Conservation (phyloP, 805 yeast species). For the Metschnikowia drakensbergensis region DNA sequence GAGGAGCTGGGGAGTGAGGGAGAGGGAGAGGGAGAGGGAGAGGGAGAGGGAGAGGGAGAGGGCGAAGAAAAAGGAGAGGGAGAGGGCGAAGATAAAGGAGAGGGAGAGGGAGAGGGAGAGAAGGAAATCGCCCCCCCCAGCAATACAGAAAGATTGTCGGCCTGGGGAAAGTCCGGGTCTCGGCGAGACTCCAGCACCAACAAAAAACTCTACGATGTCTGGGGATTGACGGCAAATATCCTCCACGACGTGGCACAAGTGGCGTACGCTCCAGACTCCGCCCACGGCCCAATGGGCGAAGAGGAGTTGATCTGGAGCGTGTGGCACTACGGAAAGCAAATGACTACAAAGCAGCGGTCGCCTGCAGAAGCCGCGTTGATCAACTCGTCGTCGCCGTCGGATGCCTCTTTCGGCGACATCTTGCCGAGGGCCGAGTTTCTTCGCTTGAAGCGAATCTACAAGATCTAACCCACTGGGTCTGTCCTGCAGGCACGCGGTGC, state of each 20-base stretch:
- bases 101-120: neutral
- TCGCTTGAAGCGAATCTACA: conserved; percentile 42
- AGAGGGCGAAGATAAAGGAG: conserved; percentile 1
- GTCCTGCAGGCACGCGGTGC: too few species aligned
- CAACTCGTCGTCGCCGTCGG: conserved; percentile 7
- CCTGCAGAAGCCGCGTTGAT: conserved; percentile 56
- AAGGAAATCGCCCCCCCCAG: too few species aligned
- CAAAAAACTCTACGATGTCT: conserved; percentile 59
- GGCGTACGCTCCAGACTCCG: conserved; percentile 26
- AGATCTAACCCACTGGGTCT: too few species aligned
- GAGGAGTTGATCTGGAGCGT: conserved; percentile 62
- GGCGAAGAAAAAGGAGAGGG: neutral
- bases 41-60: conserved; percentile 13
- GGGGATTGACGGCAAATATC: conserved; percentile 83
- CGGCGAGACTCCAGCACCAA: conserved; percentile 36
- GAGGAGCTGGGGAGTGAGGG: conserved; percentile 32
- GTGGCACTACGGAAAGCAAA: conserved; percentile 51
- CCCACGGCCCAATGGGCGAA: conserved; percentile 44
- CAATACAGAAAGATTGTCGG: conserved; percentile 12
- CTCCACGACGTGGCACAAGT: conserved; percentile 66
- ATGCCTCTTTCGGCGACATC: conserved; percentile 37
- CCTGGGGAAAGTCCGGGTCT: conserved; percentile 41
- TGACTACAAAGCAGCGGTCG: conserved; percentile 45
- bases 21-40: conserved; percentile 29
- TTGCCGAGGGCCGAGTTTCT: conserved; percentile 42